These are phyloP conservation scores for Leptographium lundbergii DNA, from an alignment of 2,329 filamentous ascomycete genomes.

Conservation along the genomic window DNA sequence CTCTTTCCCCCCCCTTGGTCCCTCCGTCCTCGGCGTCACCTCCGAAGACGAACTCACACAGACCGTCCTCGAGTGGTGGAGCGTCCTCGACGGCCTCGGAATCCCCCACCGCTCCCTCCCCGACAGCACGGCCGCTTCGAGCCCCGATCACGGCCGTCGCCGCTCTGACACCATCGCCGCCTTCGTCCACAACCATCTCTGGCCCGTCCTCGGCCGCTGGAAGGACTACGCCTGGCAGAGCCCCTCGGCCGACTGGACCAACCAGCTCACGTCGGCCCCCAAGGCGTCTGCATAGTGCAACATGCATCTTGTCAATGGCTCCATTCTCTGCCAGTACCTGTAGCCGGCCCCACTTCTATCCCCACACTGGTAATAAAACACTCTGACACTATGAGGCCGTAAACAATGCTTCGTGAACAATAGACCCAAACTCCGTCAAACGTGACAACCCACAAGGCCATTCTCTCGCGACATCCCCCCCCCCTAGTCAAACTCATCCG, in stretches of 20 bases:
- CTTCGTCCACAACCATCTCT: constrained; percentile 31
- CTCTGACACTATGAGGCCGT: background rate
- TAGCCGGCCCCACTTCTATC: background rate
- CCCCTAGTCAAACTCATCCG: constrained; percentile 4
- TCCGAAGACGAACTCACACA: constrained; percentile 51
- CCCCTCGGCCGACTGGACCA: constrained; percentile 12
- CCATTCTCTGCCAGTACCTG: too few species aligned
- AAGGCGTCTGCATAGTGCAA: too few species aligned
- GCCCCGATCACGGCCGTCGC: background rate
- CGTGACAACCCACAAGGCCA: background rate
- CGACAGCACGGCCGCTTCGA: background rate
- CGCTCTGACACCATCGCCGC: constrained; percentile 11
- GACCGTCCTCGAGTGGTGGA: constrained; percentile 45
- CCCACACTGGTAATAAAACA: background rate
- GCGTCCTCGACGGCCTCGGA: constrained; percentile 31
- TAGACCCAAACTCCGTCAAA: background rate
- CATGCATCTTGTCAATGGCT: too few species aligned
- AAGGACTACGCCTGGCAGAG: constrained; percentile 42
- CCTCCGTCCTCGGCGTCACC: constrained; percentile 54
- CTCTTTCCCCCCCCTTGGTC: constrained; percentile 27
- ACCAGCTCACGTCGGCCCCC: constrained; percentile 6
- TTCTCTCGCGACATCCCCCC: background rate
- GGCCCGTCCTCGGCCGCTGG: constrained; percentile 46
- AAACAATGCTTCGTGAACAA: constrained; percentile 1
- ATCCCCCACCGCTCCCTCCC: constrained; percentile 14